Evolutionary conservation across 768 basidiomycete genomes (phyloP).

Genomic region (Mycena venus): DNA sequence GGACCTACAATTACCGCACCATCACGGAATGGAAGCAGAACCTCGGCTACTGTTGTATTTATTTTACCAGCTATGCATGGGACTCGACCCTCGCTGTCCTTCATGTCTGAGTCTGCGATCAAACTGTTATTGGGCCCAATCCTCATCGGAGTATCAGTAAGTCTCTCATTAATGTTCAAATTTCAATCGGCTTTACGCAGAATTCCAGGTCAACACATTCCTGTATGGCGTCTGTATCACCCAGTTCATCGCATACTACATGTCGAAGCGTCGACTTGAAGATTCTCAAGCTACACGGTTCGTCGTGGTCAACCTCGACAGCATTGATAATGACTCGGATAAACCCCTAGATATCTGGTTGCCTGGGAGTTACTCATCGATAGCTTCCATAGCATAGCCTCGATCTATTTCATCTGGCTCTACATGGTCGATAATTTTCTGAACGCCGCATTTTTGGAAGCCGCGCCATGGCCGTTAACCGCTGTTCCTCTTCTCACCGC

Average conservation of each 20-base stretch:
- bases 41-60: too few species aligned
- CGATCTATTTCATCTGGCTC: slow-evolving; percentile 34
- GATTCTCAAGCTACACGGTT: background rate
- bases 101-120: background rate
- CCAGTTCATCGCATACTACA: slow-evolving; percentile 18
- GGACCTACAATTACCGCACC: too few species aligned
- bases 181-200: background rate
- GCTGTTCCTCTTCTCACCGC: slow-evolving; percentile 26
- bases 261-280: slow-evolving; percentile 4
- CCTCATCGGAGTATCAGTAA: slow-evolving; percentile 2
- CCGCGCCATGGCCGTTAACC: slow-evolving; percentile 32
- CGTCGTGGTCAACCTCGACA: background rate
- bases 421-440: slow-evolving; percentile 31
- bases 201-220: slow-evolving; percentile 23
- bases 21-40: too few species aligned
- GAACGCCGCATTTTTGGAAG: slow-evolving; percentile 25
- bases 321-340: background rate
- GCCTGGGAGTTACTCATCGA: slow-evolving; percentile 31
- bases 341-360: slow-evolving; percentile 19
- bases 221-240: slow-evolving; percentile 23
- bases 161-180: background rate
- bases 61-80: too few species aligned
- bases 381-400: slow-evolving; percentile 27
- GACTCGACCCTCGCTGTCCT: background rate
- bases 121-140: slow-evolving; percentile 16